Conservation (phyloP, 164 flowering plant species). For the Warburgia ugandensis region DNA sequence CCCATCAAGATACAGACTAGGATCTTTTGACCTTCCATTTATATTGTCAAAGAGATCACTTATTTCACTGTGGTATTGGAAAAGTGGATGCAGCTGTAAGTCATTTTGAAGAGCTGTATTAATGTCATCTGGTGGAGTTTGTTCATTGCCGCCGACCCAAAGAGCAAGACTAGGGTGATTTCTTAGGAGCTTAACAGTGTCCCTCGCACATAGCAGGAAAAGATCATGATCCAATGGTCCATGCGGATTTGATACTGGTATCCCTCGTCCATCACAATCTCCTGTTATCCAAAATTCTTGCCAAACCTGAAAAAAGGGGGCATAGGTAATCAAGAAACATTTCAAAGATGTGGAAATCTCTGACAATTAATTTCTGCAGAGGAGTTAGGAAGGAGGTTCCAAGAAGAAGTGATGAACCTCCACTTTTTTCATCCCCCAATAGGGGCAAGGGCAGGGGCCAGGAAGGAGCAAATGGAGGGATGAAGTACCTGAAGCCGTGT, state of each 20-base stretch:
- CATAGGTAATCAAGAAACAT: too few relatives aligned
- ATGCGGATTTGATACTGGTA: conserved; percentile 77
- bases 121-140: conserved; percentile 80
- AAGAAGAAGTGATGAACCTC: too few relatives aligned
- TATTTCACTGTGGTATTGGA: conserved; percentile 19
- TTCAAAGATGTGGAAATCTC: too few relatives aligned
- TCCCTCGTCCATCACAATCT: conserved; percentile 92
- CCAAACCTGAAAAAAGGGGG: conserved; percentile 88
- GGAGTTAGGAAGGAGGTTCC: too few relatives aligned
- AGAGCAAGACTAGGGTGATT: conserved; percentile 97
- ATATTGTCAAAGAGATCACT: conserved; percentile 16
- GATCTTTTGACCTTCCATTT: conserved; percentile 33
- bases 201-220: conserved; percentile 85
- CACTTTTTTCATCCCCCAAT: too few relatives aligned
- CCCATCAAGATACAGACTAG: conserved; percentile 91
- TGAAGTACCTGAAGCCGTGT: too few relatives aligned
- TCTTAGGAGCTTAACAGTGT: conserved; percentile 89
- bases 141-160: conserved; percentile 99
- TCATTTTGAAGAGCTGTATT: conserved; percentile 62
- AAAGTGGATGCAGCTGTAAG: conserved; percentile 71
- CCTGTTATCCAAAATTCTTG: conserved; percentile 99
- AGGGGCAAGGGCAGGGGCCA: too few relatives aligned
- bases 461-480: too few relatives aligned
- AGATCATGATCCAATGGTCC: conserved; percentile 95
- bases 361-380: too few relatives aligned